Conservation (phyloP, 345 rosid species). For the Eucalyptus paniculata region DNA sequence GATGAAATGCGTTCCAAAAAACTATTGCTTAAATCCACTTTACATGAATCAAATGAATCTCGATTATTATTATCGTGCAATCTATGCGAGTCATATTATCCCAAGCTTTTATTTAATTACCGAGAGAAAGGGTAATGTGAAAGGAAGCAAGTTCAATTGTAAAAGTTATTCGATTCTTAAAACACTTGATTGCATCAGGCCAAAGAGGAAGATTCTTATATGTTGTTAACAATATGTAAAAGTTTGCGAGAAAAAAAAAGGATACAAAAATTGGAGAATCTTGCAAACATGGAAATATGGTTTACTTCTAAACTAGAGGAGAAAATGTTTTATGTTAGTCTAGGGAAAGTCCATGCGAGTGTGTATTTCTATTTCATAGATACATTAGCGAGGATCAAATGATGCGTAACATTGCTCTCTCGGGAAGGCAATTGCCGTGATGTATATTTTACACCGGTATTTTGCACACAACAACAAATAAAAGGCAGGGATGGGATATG, state of each 20-base stretch:
- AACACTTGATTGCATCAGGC: not conserved
- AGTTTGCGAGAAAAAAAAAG: no score
- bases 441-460: not conserved
- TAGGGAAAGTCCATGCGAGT: not conserved
- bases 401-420: no score
- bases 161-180: not conserved
- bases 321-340: not conserved
- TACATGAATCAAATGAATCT: not conserved
- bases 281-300: not conserved
- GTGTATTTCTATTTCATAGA: not conserved
- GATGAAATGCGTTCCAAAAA: not conserved
- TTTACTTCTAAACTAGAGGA: not conserved
- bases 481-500: not conserved
- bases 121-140: not conserved
- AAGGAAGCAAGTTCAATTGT: not conserved
- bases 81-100: not conserved
- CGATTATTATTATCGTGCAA: not conserved
- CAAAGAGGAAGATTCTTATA: not conserved
- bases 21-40: not conserved
- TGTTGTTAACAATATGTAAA: no score
- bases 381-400: not conserved
- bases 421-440: not conserved
- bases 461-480: not conserved
- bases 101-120: not conserved
- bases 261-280: not conserved